Evolutionary conservation across 2,329 filamentous ascomycete species (phyloP), one percentile per base, ranked within the genome.

Genomic region (Blumeria hordei): DNA sequence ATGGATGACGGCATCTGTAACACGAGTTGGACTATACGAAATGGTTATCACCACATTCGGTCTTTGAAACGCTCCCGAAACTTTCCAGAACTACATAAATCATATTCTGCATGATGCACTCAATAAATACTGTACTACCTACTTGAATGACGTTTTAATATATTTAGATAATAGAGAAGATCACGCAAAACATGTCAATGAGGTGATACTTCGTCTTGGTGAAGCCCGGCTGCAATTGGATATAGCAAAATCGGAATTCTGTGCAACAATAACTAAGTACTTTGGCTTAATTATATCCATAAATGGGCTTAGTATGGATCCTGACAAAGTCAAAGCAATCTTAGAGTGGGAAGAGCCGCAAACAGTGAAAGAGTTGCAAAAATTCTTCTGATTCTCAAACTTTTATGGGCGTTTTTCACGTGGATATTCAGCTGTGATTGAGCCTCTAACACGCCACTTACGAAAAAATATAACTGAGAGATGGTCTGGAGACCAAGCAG

Each of bases 1-100:
- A 45, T 60, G 56, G 57, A 59, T 59, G 36, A 60, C 57, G 32
- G 58, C 59, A 10, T 61, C 33, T 16, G 44, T 14, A 3, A 54
- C 37, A 6, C 53, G 39, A 9, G 32, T 44, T 35, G 53, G 53
- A 4, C 18, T 54, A 3, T 44, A 41, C 32, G 53, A 54, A 44
- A 32, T 6, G 3, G 16, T 54, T 16, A 21, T 54, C 16, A 54
- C 47, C 1, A 39, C 12, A 12, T 54, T 54, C 32, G 39, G 41
- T 4, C n/a, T 34, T 2, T 47, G 41, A 14, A 54, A 54, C 21
- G 10, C 21, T 2, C 41, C 39, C 1, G 39, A 18, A 12, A 28
- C 49, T 14, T 35, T 52, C 18, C 28, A 35, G 18, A 3, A 21
- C 11, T 55, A 55, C 39, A 57, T 57, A 18, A 57, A 57, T 43